Evolutionary conservation across 306 rosid species (phyloP).

Genomic region (Biancaea sappan): DNA sequence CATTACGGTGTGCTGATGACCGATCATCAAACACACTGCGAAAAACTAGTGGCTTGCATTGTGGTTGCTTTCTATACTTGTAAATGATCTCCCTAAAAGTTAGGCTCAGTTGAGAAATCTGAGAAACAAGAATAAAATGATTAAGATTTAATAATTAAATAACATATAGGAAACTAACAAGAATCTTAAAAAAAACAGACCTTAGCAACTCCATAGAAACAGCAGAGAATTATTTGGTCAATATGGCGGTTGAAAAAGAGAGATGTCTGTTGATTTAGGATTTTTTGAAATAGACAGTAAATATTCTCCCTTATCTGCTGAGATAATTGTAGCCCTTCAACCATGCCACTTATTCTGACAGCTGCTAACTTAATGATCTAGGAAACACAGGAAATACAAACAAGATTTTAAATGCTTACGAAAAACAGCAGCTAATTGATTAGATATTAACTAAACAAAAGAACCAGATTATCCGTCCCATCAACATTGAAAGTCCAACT

Average conservation of each 20-base stretch:
- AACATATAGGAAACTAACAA: slow-evolving; percentile 21
- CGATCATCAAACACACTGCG: slow-evolving; percentile 91
- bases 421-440: slow-evolving; percentile 27
- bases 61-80: slow-evolving; percentile 94
- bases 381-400: slow-evolving; percentile 27
- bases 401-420: slow-evolving; percentile 20
- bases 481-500: background rate
- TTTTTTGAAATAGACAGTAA: slow-evolving; percentile 85
- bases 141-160: slow-evolving; percentile 22
- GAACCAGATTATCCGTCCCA: slow-evolving; percentile 15
- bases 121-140: slow-evolving; percentile 50
- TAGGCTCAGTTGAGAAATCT: slow-evolving; percentile 87
- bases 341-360: slow-evolving; percentile 93
- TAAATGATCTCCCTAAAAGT: slow-evolving; percentile 83
- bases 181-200: slow-evolving; percentile 43
- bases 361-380: slow-evolving; percentile 91
- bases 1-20: slow-evolving; percentile 72
- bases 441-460: slow-evolving; percentile 24
- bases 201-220: slow-evolving; percentile 94
- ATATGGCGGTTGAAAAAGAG: slow-evolving; percentile 89
- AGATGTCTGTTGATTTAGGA: slow-evolving; percentile 72
- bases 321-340: slow-evolving; percentile 86
- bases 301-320: slow-evolving; percentile 87
- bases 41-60: slow-evolving; percentile 81
- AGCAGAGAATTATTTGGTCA: slow-evolving; percentile 89